A percentile compares a stretch with the other conserved stretches of the same genome.
These are phyloP conservation scores for Pleomassaria siparia DNA, from an alignment of 2,329 filamentous ascomycete species.

Conservation along the genomic window DNA sequence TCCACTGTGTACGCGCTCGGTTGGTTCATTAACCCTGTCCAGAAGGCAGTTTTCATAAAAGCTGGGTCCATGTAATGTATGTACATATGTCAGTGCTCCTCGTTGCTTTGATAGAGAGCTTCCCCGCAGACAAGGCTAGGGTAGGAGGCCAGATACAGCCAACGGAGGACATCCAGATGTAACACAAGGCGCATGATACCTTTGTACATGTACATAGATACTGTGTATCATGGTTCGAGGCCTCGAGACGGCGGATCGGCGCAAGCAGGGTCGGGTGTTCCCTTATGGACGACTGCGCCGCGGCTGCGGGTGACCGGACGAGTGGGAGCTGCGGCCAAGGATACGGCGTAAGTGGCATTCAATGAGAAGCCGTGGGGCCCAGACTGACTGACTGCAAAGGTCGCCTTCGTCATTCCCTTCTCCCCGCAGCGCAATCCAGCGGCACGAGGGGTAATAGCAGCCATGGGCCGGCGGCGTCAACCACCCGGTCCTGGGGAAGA, in stretches of 20 bases:
- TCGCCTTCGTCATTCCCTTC: conserved; percentile 34
- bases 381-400: conserved; percentile 31
- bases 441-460: conserved; percentile 26
- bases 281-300: conserved; percentile 1
- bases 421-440: conserved; percentile 31
- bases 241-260: conserved; percentile 1
- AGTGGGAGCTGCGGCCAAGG: conserved; percentile 15
- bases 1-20: background rate
- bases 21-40: background rate
- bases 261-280: background rate
- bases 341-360: conserved; percentile 9
- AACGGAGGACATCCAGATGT: background rate
- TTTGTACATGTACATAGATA: too few relatives aligned
- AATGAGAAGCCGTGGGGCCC: conserved; percentile 23
- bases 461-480: conserved; percentile 2
- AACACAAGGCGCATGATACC: background rate
- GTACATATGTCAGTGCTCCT: too few relatives aligned
- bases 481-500: background rate
- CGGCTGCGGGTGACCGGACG: conserved; percentile 12
- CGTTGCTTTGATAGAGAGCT: background rate
- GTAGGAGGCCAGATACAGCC: too few relatives aligned
- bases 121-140: background rate
- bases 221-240: too few relatives aligned
- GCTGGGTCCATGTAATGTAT: background rate
- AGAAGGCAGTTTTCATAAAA: background rate